Evolutionary conservation across 78 protist species (phyloP), one percentile per base, ranked within the genome.

Genomic region (Dictyostelium firmibasis): DNA sequence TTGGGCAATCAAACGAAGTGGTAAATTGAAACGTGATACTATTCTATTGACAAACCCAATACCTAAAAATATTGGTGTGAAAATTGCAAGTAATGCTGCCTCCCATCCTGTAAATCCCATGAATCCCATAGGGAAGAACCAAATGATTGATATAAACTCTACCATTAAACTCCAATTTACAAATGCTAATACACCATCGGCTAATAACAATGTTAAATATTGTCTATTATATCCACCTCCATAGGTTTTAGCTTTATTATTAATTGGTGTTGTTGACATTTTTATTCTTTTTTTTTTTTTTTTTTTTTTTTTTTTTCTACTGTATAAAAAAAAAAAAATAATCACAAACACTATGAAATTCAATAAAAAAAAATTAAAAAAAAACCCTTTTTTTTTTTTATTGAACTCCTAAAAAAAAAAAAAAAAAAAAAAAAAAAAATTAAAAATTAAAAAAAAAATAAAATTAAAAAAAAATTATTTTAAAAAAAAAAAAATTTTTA

Each of bases 81-180:
- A 89, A 41, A 81, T 70, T 16, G 85, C 79, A 0, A 70, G 38
- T 31, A 89, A 69, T 50, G 72, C 72, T 81, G 84, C 84, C n/a
- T 89, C 94, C 94, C 84, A 79, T 7, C 94, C 94, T 16, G 94
- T 89, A 60, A 89, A 89, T 3, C 94, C 94, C 94, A 89, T 89
- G 67, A 75, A 75, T n/a, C 94, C 94, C 94, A 89, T 89, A 47
- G 94, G 94, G 27, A 79, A 89, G 38, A 89, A 89, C 94, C 94
- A 89, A 47, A 89, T 89, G 11, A 89, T 78, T 11, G 94, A 81
- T 16, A 89, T 89, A 57, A 79, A 89, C 20, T 89, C 94, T 13
- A 89, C 94, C 7, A 89, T 18, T 29, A 89, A 81, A 50, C 85
- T 76, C 88, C 86, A 89, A 50, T 89, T 89, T 72, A 89, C 33